phyloP scores from a whole-genome alignment of 768 basidiomycete genomes.

The Boletellus emodensis region DNA sequence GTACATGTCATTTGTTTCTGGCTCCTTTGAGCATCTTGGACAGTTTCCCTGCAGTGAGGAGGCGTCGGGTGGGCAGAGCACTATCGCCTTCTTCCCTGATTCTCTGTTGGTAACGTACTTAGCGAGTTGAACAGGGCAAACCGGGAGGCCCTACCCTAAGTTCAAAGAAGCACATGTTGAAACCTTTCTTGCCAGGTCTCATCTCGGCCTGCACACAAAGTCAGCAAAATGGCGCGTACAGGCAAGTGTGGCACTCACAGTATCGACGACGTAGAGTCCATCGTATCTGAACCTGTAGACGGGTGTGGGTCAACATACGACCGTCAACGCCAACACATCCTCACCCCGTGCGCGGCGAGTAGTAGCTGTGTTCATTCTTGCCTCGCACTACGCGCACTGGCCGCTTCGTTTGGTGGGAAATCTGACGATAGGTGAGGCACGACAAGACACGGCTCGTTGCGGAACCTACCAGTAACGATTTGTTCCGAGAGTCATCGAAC shows the following conservation, averaged over 20 bases:
- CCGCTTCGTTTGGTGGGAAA: constrained; percentile 25
- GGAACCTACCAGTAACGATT: constrained; percentile 16
- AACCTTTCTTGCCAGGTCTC: constrained; percentile 18
- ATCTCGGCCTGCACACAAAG: constrained; percentile 12
- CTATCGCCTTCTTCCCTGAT: constrained; percentile 19
- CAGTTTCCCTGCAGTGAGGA: constrained; percentile 10
- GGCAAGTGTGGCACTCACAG: constrained; percentile 9
- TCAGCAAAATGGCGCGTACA: constrained; percentile 2
- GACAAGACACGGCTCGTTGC: background rate
- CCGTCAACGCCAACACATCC: background rate
- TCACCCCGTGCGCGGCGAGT: constrained; percentile 24
- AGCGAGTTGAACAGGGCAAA: background rate
- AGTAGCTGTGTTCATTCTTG: constrained; percentile 8
- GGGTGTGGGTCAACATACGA: background rate
- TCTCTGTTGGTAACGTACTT: constrained; percentile 14
- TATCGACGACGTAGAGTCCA: constrained; percentile 28
- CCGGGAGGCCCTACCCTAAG: constrained; percentile 17
- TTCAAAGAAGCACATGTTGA: constrained; percentile 29
- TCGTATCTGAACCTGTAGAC: constrained; percentile 30
- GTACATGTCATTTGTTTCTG: background rate
- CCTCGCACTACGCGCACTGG: constrained; percentile 41
- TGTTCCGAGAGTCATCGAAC: constrained; percentile 19
- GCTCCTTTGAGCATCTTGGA: constrained; percentile 7
- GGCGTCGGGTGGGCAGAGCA: constrained; percentile 20
- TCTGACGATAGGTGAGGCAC: constrained; percentile 14